Evolutionary conservation across 768 basidiomycete species (phyloP), one percentile per base, ranked within the genome.

Genomic region (Nidularia sp.): DNA sequence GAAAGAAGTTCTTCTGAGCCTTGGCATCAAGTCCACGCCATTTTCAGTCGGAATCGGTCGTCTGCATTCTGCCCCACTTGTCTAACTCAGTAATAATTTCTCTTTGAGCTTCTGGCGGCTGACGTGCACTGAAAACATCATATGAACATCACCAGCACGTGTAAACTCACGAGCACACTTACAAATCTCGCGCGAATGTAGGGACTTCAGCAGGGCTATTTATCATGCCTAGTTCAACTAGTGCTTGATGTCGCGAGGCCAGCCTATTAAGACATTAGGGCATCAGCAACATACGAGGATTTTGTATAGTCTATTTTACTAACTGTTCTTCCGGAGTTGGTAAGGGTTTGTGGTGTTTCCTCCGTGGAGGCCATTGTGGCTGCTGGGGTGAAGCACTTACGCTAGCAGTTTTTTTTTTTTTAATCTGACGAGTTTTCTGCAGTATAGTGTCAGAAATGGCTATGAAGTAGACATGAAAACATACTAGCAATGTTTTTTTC

Each of bases 181-280:
- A 88, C 87, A 90, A 89, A 33, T 79, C 71, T 50, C 75, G 73
- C 5, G 86, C 88, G 60, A 89, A 90, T 2, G 59, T 56, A 1
- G 80, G 67, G 3, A 86, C 65, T 42, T 87, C 78, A 8, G 67
- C 68, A 5, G 79, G 73, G 34, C 67, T 66, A 47, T 71, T 73
- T 59, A 90, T 80, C 64, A 83, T 74, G 7, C 81, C 84, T 2
- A 85, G 69, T 29, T 78, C 81, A 47, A 89, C 71, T 50, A 90
- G 72, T 1, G 87, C 88, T 44, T 70, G 69, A 60, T 81, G 78
- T 10, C 87, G 78, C 8, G 72, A 70, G 7, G 67, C 64, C 41
- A 87, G 66, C 56, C 87, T 90, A 39, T 6, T 9, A 45, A 8
- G 44, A 7, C 8, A 35, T 54, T 31, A 3, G 12, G 15, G 31